Conservation (phyloP, 371 early-diverging fungal species). For the Apophysomyces sp. region DNA sequence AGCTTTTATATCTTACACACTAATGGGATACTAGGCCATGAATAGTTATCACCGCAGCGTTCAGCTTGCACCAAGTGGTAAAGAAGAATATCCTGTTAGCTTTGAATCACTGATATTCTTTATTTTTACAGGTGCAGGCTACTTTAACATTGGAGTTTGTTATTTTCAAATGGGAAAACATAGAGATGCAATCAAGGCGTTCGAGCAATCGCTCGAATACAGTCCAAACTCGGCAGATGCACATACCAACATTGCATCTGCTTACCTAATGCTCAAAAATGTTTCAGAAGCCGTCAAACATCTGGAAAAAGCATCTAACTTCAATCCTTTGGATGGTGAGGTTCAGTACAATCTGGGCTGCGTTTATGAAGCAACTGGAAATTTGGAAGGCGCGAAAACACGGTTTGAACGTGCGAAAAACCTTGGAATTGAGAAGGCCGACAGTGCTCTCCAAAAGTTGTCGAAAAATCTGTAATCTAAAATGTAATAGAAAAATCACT, state of each 20-base stretch:
- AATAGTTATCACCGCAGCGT: conserved; percentile 49
- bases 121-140: conserved; percentile 51
- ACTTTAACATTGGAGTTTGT: conserved; percentile 82
- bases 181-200: conserved; percentile 61
- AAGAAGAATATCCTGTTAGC: background rate
- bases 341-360: conserved; percentile 79
- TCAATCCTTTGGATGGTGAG: conserved; percentile 73
- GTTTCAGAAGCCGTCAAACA: conserved; percentile 64
- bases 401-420: conserved; percentile 65
- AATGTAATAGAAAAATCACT: no score
- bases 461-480: conserved; percentile 24
- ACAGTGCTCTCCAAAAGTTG: conserved; percentile 32
- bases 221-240: conserved; percentile 74
- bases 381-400: conserved; percentile 68
- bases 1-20: no score
- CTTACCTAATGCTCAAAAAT: conserved; percentile 64
- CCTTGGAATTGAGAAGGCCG: conserved; percentile 63
- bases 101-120: background rate
- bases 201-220: conserved; percentile 67
- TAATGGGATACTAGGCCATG: conserved; percentile 34
- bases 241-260: conserved; percentile 83
- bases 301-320: conserved; percentile 67
- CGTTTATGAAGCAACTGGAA: conserved; percentile 70
- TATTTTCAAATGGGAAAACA: conserved; percentile 71
- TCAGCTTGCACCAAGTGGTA: conserved; percentile 41